A percentile compares a stretch with the other conserved stretches of the same genome.
These are phyloP conservation scores for Schizochytrium sp. DNA, from an alignment of 108 stramenopile species.

Conservation along the genomic window DNA sequence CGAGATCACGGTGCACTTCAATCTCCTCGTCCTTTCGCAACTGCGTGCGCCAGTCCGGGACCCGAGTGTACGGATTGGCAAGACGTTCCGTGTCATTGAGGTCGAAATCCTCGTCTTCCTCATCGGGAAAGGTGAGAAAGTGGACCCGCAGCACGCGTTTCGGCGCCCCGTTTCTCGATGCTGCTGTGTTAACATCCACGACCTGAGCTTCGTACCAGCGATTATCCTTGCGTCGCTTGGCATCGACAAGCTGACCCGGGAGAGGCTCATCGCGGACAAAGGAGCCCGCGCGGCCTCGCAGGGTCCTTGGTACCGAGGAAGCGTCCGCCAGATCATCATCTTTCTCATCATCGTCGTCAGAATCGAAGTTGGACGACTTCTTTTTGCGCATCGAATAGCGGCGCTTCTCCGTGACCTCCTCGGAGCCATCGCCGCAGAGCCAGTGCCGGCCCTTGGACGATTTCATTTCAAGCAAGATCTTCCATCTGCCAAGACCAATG, in stretches of 20 bases:
- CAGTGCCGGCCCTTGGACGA: not conserved
- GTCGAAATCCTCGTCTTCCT: not conserved
- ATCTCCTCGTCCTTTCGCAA: not conserved
- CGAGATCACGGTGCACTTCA: not conserved
- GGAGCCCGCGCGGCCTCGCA: not conserved
- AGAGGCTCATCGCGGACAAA: not conserved
- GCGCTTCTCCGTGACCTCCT: not conserved
- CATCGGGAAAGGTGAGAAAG: not conserved
- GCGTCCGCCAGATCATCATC: not conserved
- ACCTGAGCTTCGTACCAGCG: not conserved
- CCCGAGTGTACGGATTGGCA: not conserved
- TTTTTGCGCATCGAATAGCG: not conserved
- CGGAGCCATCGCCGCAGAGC: not conserved
- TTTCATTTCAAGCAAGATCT: not conserved
- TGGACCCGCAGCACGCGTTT: not conserved
- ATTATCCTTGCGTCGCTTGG: not conserved
- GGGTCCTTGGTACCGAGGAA: not conserved
- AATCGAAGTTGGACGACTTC: not conserved
- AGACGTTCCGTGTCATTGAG: not conserved
- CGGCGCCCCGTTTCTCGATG: not conserved
- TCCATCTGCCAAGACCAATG: not conserved
- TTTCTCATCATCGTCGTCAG: no score
- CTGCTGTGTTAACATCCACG: not conserved
- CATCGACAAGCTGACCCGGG: not conserved
- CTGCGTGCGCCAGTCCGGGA: slow-evolving; percentile 19